These are phyloP conservation scores for Cladosporium colombiae DNA, from an alignment of 2,329 filamentous ascomycete species.

Conservation along the genomic window DNA sequence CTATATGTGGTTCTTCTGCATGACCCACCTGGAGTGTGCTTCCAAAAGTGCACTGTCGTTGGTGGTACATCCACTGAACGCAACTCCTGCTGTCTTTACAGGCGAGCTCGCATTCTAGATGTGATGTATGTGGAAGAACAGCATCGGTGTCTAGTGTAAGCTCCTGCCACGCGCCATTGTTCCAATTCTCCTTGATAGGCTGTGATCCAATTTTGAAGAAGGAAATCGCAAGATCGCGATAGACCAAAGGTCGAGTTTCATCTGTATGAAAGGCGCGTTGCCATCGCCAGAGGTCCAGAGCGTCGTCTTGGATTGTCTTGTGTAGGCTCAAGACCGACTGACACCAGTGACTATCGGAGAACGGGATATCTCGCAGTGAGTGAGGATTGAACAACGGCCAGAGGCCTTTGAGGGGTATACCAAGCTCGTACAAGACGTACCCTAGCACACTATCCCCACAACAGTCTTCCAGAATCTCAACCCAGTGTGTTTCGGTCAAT, in stretches of 20 bases:
- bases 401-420: constrained; percentile 44
- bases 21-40: constrained; percentile 42
- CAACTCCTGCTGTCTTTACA: constrained; percentile 44
- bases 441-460: constrained; percentile 54
- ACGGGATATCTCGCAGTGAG: constrained; percentile 52
- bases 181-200: constrained; percentile 34
- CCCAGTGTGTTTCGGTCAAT: constrained; percentile 37
- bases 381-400: constrained; percentile 55
- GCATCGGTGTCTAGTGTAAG: constrained; percentile 22
- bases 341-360: constrained; percentile 52
- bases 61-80: constrained; percentile 40
- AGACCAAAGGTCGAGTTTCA: neutral
- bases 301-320: constrained; percentile 43
- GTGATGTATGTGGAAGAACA: neutral
- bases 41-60: constrained; percentile 26
- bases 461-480: constrained; percentile 48
- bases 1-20: constrained; percentile 35
- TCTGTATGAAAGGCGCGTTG: neutral
- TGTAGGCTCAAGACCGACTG: constrained; percentile 54
- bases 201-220: constrained; percentile 28
- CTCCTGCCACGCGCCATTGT: constrained; percentile 36
- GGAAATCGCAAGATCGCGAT: constrained; percentile 24
- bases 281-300: constrained; percentile 44
- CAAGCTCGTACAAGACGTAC: constrained; percentile 46
- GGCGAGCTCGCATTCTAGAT: constrained; percentile 41